These are phyloP conservation scores for Epichloe gansuensis DNA, from an alignment of 2,329 filamentous ascomycete genomes.

Conservation along the genomic window DNA sequence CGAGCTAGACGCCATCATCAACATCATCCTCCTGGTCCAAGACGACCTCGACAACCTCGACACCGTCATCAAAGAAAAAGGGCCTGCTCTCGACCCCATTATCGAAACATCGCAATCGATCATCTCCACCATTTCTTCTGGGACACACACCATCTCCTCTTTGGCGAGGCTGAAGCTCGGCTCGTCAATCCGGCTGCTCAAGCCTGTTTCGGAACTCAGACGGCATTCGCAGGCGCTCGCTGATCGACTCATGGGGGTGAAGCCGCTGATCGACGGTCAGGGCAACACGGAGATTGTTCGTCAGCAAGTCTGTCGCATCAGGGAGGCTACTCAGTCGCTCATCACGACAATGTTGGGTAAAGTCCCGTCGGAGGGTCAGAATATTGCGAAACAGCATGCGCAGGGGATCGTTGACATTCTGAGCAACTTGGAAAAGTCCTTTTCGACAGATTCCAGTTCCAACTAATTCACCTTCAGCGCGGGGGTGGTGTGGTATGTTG, in stretches of 20 bases:
- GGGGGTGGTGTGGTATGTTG: too few species aligned
- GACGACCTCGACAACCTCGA: background rate
- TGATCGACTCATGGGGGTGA: background rate
- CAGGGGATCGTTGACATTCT: background rate
- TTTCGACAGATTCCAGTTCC: background rate
- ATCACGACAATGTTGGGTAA: background rate
- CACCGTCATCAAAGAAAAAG: background rate
- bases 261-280: background rate
- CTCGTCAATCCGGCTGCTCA: background rate
- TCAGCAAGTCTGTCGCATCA: background rate
- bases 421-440: background rate
- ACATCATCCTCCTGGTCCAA: background rate
- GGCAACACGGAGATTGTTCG: background rate
- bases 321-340: background rate
- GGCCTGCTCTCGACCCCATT: background rate
- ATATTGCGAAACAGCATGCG: background rate
- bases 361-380: background rate
- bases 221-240: background rate
- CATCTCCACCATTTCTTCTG: background rate
- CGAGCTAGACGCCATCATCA: background rate
- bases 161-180: background rate
- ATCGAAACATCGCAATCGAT: background rate
- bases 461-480: too few species aligned
- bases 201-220: background rate
- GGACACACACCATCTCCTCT: background rate